Evolutionary conservation across 192 early-diverging fungal genomes (phyloP).

Genomic region (Helicostylum pulchrum): DNA sequence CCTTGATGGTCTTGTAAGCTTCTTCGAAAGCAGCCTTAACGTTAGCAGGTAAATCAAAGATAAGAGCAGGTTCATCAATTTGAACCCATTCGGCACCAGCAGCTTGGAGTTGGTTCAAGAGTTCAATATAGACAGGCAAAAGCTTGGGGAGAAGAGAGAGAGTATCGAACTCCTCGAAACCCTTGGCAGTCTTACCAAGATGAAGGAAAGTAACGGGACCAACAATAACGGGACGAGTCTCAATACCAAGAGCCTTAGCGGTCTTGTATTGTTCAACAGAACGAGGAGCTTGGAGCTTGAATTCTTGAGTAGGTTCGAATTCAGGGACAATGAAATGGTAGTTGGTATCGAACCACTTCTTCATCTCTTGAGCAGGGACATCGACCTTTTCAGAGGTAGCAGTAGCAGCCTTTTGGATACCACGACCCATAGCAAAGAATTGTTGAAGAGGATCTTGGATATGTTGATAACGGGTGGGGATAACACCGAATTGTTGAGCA

Average conservation of each 20-base stretch:
- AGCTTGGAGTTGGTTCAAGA: constrained; percentile 68
- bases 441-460: constrained; percentile 59
- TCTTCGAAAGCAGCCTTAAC: constrained; percentile 51
- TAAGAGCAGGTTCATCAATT: constrained; percentile 80
- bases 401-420: constrained; percentile 72
- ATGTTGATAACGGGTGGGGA: constrained; percentile 57
- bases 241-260: constrained; percentile 87
- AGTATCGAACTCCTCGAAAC: constrained; percentile 60
- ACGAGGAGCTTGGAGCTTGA: constrained; percentile 66
- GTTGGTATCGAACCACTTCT: constrained; percentile 99
- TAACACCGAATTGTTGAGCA: constrained; percentile 56
- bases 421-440: constrained; percentile 98
- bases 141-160: constrained; percentile 73
- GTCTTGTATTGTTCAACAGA: constrained; percentile 84
- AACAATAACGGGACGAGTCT: constrained; percentile 88
- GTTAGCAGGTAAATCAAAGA: constrained; percentile 55
- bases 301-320: constrained; percentile 71
- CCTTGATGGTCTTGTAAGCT: constrained; percentile 64
- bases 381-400: constrained; percentile 70
- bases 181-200: constrained; percentile 81
- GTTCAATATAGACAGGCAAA: constrained; percentile 76
- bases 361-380: constrained; percentile 96
- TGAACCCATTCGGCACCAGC: constrained; percentile 84
- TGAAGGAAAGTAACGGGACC: constrained; percentile 89
- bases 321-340: constrained; percentile 85